Evolutionary conservation across 805 yeast species (phyloP).

Genomic region (Ogataea degrootiae): DNA sequence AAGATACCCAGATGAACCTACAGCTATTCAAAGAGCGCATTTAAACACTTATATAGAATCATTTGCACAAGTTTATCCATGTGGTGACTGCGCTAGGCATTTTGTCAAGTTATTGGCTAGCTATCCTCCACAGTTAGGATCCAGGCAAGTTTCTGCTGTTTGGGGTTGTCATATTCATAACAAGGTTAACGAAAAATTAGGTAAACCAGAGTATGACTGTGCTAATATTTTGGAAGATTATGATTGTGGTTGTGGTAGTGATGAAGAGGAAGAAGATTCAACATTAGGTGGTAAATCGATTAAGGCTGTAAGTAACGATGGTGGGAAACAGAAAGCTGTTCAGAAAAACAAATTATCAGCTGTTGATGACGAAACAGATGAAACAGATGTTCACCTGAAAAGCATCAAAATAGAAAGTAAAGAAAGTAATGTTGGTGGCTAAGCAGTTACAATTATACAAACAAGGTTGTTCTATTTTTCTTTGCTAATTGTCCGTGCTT

Average conservation of each 20-base stretch:
- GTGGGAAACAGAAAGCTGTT: not conserved
- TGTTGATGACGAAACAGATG: conserved; percentile 18
- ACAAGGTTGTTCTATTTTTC: no score
- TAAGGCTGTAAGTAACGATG: conserved; percentile 4
- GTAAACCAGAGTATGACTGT: conserved; percentile 78
- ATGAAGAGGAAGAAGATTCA: conserved; percentile 47
- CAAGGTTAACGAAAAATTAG: conserved; percentile 69
- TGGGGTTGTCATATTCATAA: conserved; percentile 98
- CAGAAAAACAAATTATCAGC: not conserved
- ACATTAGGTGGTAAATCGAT: conserved; percentile 21
- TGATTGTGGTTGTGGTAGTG: conserved; percentile 92
- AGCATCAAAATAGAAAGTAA: conserved; percentile 42
- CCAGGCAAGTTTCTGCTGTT: conserved; percentile 75
- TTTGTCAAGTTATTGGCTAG: conserved; percentile 64
- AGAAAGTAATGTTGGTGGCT: conserved; percentile 30
- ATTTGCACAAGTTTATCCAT: conserved; percentile 91
- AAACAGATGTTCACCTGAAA: conserved; percentile 36
- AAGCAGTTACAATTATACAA: not conserved
- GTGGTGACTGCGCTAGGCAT: conserved; percentile 96
- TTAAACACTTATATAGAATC: conserved; percentile 59
- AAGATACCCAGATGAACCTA: conserved; percentile 83
- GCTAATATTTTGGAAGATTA: conserved; percentile 80
- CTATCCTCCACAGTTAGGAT: conserved; percentile 79
- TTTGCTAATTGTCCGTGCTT: no score
- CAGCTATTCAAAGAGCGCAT: conserved; percentile 55